phyloP scores from a whole-genome alignment of 441 rosid species.

The Erodium trifolium region DNA sequence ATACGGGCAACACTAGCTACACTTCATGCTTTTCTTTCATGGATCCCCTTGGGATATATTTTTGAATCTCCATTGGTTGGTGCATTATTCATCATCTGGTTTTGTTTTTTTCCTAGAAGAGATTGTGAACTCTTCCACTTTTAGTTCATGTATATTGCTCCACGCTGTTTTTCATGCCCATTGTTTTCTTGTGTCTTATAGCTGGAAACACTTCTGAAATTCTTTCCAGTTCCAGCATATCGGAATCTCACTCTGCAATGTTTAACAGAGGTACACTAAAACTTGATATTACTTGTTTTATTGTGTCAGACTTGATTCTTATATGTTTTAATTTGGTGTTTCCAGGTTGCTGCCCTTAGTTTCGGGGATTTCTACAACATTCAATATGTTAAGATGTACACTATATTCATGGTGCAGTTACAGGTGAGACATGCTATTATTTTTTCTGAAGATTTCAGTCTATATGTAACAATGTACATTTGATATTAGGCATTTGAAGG shows the following conservation, averaged over 20 bases:
- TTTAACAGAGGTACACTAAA: conserved; percentile 71
- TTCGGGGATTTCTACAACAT: conserved; percentile 82
- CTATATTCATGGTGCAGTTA: conserved; percentile 67
- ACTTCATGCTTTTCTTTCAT: conserved; percentile 96
- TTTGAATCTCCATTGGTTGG: conserved; percentile 96
- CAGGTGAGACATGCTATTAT: conserved; percentile 38
- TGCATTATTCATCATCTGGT: conserved; percentile 4
- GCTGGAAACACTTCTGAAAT: conserved; percentile 93
- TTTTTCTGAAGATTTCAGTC: background rate
- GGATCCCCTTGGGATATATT: conserved; percentile 99
- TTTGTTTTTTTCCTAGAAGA: conserved; percentile 7
- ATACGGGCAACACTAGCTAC: conserved; percentile 90
- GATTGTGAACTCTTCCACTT: background rate
- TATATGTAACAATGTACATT: background rate
- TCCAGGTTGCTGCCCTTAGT: conserved; percentile 85
- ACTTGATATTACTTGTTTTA: background rate
- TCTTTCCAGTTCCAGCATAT: conserved; percentile 74
- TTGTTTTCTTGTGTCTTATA: conserved; percentile 26
- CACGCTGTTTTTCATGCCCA: conserved; percentile 1
- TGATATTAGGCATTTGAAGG: background rate
- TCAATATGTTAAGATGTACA: conserved; percentile 81
- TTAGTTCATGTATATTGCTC: background rate
- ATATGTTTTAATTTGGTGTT: background rate
- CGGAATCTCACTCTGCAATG: conserved; percentile 96
- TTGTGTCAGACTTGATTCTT: background rate